Base-by-base conservation (phyloP, 2,329 filamentous ascomycete genomes). In the Leptographium galeiforme region DNA sequence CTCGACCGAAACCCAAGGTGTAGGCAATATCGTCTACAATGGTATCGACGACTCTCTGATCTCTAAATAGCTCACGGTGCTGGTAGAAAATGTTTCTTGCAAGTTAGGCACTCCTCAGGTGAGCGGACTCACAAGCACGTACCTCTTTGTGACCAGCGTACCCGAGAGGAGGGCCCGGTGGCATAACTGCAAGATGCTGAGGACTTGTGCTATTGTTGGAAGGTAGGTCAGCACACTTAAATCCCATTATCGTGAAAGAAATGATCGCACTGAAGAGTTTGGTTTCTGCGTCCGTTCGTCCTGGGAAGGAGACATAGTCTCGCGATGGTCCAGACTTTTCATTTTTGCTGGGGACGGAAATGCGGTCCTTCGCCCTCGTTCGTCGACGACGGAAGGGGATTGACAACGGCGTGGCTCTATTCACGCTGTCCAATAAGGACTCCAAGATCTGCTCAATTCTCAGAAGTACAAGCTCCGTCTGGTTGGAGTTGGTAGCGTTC, bases 41-140 rank as follows among this genome's bases (percentile, higher is more conserved):
- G 34, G 74, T 73, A 63, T 93, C 83, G 0, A 93, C 85, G 14
- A 79, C 72, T 16, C 67, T 63, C 63, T 93, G 88, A 50, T 73
- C 81, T 19, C 75, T 73, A 61, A 93, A 94, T 0, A 94, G 70
- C 11, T 81, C 75, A 6, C 83, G 79, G 59, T 89, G 77, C 60
- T 87, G 81, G 63, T 94, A 94, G 65, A 84, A 94, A 5, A 94
- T 81, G 61, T 87, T 86, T 57, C 87, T 91, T n/a, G 11, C 18
- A 39, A 8, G n/a, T 18, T 30, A 43, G 36, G 36, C 48, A 4
- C 8, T 13, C 14, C 18, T 13, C 25, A 32, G 19, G 14, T 13
- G 10, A 6, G 8, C 36, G 36, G 11, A 16, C 16, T 25, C 16
- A 19, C 8, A 25, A 14, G 2, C 6, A 44, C 39, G 2, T 32